Conservation (phyloP, 257 asterid genomes). For the Fraxinus americana region DNA sequence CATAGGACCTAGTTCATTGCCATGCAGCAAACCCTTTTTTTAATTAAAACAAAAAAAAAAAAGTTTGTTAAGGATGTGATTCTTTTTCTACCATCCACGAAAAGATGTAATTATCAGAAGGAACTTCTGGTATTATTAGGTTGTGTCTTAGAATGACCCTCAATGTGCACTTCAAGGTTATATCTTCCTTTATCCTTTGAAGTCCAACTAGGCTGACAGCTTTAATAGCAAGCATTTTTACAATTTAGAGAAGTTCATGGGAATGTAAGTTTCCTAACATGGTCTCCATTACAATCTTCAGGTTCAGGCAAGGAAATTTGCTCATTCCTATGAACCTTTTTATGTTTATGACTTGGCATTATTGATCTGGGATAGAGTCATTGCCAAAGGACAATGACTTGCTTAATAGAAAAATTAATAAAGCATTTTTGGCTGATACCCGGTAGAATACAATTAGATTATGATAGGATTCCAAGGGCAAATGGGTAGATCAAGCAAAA, state of each 20-base stretch:
- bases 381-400: neutral
- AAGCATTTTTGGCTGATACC: neutral
- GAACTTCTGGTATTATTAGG: too few relatives aligned
- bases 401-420: neutral
- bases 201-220: neutral
- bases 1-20: neutral
- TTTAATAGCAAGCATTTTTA: neutral
- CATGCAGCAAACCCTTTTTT: neutral
- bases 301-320: neutral
- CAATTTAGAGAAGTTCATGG: neutral
- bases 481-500: too few relatives aligned
- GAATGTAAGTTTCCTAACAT: neutral
- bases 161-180: too few relatives aligned
- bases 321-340: neutral
- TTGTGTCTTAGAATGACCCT: too few relatives aligned
- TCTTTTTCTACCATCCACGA: too few relatives aligned
- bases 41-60: too few relatives aligned
- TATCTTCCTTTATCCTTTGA: neutral
- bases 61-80: too few relatives aligned
- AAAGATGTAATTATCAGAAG: too few relatives aligned
- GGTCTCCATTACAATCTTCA: neutral
- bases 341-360: neutral
- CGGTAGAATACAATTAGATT: neutral
- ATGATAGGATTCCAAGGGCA: too few relatives aligned
- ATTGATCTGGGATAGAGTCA: neutral